Evolutionary conservation across 805 yeast genomes (phyloP).

Genomic region (Tetrapisispora iriomotensis): DNA sequence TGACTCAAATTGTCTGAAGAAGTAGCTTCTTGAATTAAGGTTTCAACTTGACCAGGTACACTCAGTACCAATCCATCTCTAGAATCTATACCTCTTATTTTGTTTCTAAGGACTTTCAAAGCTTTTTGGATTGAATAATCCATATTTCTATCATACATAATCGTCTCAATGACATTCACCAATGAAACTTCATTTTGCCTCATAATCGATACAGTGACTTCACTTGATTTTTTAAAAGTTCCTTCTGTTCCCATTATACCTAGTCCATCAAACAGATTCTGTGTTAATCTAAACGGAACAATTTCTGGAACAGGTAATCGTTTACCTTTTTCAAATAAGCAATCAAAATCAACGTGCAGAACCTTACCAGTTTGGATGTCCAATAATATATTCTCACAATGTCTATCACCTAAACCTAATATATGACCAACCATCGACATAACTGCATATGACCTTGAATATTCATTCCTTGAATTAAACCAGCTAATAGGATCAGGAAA

Average conservation of each 20-base stretch:
- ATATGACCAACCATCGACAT: slow-evolving; percentile 97
- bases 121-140: slow-evolving; percentile 54
- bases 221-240: slow-evolving; percentile 73
- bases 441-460: slow-evolving; percentile 75
- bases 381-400: slow-evolving; percentile 80
- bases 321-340: slow-evolving; percentile 76
- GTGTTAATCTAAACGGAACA: slow-evolving; percentile 89
- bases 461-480: slow-evolving; percentile 70
- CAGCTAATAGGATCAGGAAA: slow-evolving; percentile 86
- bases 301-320: slow-evolving; percentile 79
- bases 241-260: slow-evolving; percentile 90
- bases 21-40: slow-evolving; percentile 73
- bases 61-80: slow-evolving; percentile 80
- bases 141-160: slow-evolving; percentile 64
- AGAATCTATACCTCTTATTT: slow-evolving; percentile 73
- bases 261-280: slow-evolving; percentile 78
- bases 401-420: slow-evolving; percentile 92
- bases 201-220: slow-evolving; percentile 64
- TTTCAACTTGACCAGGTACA: slow-evolving; percentile 87
- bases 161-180: slow-evolving; percentile 86
- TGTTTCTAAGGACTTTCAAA: slow-evolving; percentile 59
- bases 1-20: slow-evolving; percentile 58
- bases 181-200: slow-evolving; percentile 73
- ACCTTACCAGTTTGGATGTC: slow-evolving; percentile 67
- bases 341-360: slow-evolving; percentile 93